Percentiles rank a stretch among this genome's conserved stretches.
Evolutionary conservation across 139 green algal species (phyloP).

Genomic region (Volvox africanus): DNA sequence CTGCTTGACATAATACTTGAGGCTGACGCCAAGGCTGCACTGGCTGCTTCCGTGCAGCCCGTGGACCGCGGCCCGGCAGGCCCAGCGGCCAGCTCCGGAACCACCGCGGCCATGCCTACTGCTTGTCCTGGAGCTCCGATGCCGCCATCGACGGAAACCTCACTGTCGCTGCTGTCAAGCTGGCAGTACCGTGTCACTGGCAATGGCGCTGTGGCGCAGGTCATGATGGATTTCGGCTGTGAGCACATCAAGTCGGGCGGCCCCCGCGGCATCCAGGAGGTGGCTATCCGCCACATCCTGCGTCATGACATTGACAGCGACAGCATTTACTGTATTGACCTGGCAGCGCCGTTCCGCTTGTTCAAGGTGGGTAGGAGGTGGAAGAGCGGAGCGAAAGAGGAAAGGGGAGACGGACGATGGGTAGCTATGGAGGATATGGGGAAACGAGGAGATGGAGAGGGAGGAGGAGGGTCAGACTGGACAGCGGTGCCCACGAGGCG

Average conservation of each 20-base stretch:
- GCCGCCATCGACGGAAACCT: neutral
- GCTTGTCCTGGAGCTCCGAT: neutral
- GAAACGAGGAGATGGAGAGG: neutral
- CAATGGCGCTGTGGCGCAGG: conserved; percentile 49
- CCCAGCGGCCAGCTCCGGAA: neutral
- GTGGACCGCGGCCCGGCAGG: conserved; percentile 40
- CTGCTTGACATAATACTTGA: conserved; percentile 24
- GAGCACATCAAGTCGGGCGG: conserved; percentile 38
- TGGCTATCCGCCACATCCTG: conserved; percentile 47
- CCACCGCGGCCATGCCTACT: neutral
- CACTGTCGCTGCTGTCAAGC: conserved; percentile 21
- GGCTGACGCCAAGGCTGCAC: conserved; percentile 16
- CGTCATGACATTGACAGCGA: conserved; percentile 73
- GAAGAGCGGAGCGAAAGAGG: neutral
- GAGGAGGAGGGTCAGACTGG: neutral
- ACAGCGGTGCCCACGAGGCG: too few relatives aligned
- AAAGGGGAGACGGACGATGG: neutral
- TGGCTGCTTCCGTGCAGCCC: conserved; percentile 46
- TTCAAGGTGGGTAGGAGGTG: conserved; percentile 64
- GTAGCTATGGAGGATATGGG: neutral
- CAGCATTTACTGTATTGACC: conserved; percentile 91
- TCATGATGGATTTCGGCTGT: neutral
- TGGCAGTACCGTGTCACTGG: conserved; percentile 63
- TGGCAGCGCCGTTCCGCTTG: conserved; percentile 83
- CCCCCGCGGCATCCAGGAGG: conserved; percentile 16